phyloP scores from a whole-genome alignment of 2,329 filamentous ascomycete species.

The Colletotrichum orchidophilum region DNA sequence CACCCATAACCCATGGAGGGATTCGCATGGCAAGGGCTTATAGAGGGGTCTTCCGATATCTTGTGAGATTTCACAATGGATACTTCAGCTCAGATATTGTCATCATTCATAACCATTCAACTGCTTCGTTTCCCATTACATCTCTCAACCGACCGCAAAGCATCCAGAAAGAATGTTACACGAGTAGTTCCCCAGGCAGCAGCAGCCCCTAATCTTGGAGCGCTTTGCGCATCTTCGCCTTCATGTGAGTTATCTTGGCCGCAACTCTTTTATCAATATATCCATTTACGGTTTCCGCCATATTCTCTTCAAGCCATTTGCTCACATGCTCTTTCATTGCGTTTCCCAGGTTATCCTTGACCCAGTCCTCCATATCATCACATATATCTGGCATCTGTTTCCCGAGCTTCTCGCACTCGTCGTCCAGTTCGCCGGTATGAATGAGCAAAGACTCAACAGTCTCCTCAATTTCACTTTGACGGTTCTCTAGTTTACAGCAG shows the following conservation, averaged over 20 bases:
- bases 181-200: no score
- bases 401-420: slow-evolving; percentile 19
- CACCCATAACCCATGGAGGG: no score
- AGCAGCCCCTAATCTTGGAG: not conserved
- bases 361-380: slow-evolving; percentile 6
- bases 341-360: not conserved
- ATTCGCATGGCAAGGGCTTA: no score
- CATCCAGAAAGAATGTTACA: no score
- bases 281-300: slow-evolving; percentile 5
- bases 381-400: slow-evolving; percentile 9
- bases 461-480: slow-evolving; percentile 3
- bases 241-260: slow-evolving; percentile 1
- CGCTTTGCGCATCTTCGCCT: slow-evolving; percentile 6
- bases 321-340: no score
- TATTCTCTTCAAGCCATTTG: slow-evolving; percentile 6
- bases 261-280: not conserved
- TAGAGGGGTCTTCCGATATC: no score
- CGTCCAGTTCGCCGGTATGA: slow-evolving; percentile 9
- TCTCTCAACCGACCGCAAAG: no score
- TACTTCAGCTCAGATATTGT: no score
- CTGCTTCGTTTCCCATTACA: not conserved
- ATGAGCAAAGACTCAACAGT: not conserved
- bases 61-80: no score
- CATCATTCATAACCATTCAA: no score
- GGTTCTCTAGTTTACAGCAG: not conserved